Conservation (phyloP, 441 rosid genomes). For the Croton setiger region DNA sequence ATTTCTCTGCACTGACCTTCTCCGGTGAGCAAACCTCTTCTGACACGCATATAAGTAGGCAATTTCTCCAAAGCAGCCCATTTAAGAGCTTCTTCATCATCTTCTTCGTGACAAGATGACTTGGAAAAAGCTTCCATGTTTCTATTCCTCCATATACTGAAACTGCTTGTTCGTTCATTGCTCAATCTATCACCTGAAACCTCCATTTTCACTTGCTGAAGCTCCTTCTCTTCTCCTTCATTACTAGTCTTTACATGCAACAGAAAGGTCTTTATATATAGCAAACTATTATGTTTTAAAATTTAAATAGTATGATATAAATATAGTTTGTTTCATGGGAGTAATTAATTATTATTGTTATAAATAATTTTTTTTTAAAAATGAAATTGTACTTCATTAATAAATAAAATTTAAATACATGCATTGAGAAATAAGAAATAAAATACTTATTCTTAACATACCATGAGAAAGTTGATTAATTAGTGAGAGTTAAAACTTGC, state of each 20-base stretch:
- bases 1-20: conserved; percentile 32
- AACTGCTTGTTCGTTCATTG: conserved; percentile 44
- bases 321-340: too few relatives aligned
- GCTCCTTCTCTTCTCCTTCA: background rate
- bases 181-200: conserved; percentile 21
- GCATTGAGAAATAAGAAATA: too few relatives aligned
- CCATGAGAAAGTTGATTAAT: too few relatives aligned
- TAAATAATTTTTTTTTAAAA: too few relatives aligned
- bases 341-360: too few relatives aligned
- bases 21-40: conserved; percentile 48
- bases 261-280: background rate
- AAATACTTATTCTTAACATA: too few relatives aligned
- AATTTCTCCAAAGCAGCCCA: conserved; percentile 71
- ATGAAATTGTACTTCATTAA: too few relatives aligned
- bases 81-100: conserved; percentile 57
- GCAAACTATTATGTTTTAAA: background rate
- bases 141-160: conserved; percentile 44
- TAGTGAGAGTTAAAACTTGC: too few relatives aligned
- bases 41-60: conserved; percentile 47
- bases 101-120: conserved; percentile 39
- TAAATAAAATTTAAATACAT: too few relatives aligned
- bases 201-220: conserved; percentile 10
- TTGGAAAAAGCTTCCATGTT: conserved; percentile 43
- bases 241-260: too few relatives aligned
- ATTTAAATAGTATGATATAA: too few relatives aligned